A percentile compares a stretch with the other conserved stretches of the same genome.
Evolutionary conservation across 441 rosid genomes (phyloP).

Genomic region (Mallotus japonicus): DNA sequence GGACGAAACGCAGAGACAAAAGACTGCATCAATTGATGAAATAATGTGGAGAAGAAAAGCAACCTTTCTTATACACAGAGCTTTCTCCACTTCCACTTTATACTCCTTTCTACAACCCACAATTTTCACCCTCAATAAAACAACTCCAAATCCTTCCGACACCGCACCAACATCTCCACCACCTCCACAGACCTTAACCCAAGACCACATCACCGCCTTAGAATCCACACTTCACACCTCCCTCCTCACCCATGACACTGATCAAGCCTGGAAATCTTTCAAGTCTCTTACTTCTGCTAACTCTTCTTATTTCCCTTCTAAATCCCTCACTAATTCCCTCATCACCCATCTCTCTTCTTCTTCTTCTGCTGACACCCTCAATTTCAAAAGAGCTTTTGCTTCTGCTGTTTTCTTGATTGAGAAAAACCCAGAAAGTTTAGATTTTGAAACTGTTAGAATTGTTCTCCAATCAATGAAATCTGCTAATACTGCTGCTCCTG

Average conservation of each 20-base stretch:
- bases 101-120: constrained; percentile 87
- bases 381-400: constrained; percentile 90
- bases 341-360: constrained; percentile 59
- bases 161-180: constrained; percentile 27
- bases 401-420: constrained; percentile 69
- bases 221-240: constrained; percentile 65
- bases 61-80: constrained; percentile 30
- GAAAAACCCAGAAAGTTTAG: constrained; percentile 57
- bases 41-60: constrained; percentile 55
- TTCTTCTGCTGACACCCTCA: constrained; percentile 38
- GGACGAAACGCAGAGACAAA: neutral
- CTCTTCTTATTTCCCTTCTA: constrained; percentile 51
- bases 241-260: constrained; percentile 48
- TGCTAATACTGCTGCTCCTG: constrained; percentile 67
- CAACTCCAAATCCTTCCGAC: constrained; percentile 16
- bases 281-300: constrained; percentile 46
- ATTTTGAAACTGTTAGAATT: constrained; percentile 46
- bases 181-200: constrained; percentile 42
- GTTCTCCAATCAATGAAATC: constrained; percentile 60
- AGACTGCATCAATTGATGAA: neutral
- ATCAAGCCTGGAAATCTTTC: constrained; percentile 87
- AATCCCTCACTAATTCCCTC: constrained; percentile 65
- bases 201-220: constrained; percentile 41
- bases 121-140: constrained; percentile 46
- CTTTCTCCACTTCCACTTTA: constrained; percentile 39